Conservation (phyloP, 208 protist species). For the Crithidia brevicula region DNA sequence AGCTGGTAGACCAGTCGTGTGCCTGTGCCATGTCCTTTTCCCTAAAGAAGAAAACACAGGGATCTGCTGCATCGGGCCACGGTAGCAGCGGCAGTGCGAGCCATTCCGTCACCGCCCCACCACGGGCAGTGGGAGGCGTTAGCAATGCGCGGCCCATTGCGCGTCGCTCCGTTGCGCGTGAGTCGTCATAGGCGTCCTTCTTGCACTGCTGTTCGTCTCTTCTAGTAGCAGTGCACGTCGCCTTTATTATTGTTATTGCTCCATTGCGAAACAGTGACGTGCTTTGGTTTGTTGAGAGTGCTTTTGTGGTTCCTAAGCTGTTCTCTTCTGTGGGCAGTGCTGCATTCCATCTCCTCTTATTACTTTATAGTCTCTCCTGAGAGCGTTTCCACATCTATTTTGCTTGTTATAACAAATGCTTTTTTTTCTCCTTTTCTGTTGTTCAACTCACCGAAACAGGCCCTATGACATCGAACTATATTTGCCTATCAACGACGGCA, state of each 20-base stretch:
- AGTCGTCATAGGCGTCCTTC: conserved; percentile 7
- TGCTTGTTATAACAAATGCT: too few relatives aligned
- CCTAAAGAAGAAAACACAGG: conserved; percentile 41
- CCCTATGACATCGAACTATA: too few relatives aligned
- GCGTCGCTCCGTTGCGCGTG: conserved; percentile 17
- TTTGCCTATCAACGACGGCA: too few relatives aligned
- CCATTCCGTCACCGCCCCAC: background rate
- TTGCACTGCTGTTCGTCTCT: too few relatives aligned
- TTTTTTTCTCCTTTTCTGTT: conserved; percentile 2
- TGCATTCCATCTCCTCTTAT: background rate
- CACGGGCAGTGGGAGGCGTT: background rate
- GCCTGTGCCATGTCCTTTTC: conserved; percentile 93
- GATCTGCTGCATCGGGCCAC: background rate
- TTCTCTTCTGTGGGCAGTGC: background rate
- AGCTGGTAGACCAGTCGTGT: conserved; percentile 89
- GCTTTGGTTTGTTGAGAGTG: too few relatives aligned
- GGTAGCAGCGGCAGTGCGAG: background rate
- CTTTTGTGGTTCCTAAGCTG: too few relatives aligned
- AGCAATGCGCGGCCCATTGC: conserved; percentile 36
- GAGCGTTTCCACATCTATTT: conserved; percentile 7
- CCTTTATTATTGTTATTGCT: too few relatives aligned
- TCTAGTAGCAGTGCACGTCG: too few relatives aligned
- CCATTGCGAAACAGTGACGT: too few relatives aligned
- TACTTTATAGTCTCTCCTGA: conserved; percentile 6
- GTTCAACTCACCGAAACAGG: too few relatives aligned